phyloP scores from a whole-genome alignment of 495 filamentous ascomycete genomes.

The Paragyromitra xinjiangensis region DNA sequence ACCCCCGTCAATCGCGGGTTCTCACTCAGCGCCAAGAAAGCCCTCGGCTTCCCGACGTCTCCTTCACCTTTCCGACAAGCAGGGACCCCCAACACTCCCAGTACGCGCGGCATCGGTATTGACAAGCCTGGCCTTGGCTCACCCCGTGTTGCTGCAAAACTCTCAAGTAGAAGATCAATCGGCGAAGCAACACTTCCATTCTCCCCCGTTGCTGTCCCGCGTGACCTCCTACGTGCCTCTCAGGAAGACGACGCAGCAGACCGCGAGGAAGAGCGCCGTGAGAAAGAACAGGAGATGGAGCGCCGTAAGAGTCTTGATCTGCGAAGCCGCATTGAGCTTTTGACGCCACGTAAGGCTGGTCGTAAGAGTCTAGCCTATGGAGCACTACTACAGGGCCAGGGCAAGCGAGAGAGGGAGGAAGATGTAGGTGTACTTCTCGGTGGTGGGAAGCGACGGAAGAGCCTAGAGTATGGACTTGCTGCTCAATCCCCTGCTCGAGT shows the following conservation, averaged over 20 bases:
- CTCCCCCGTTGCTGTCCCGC: constrained; percentile 62
- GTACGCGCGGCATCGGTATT: constrained; percentile 70
- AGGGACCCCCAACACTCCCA: constrained; percentile 16
- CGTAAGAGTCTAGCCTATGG: constrained; percentile 56
- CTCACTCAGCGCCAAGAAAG: constrained; percentile 51
- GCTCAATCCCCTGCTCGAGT: constrained; percentile 1
- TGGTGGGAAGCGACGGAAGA: constrained; percentile 53
- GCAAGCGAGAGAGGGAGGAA: constrained; percentile 48
- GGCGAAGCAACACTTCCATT: constrained; percentile 72
- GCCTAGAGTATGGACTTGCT: constrained; percentile 28
- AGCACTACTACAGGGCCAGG: constrained; percentile 54
- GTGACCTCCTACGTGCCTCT: constrained; percentile 71
- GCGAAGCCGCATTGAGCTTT: constrained; percentile 49
- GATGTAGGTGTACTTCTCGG: constrained; percentile 22
- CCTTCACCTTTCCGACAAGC: constrained; percentile 46
- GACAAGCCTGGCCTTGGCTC: constrained; percentile 81
- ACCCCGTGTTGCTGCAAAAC: constrained; percentile 74
- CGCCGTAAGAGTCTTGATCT: constrained; percentile 56
- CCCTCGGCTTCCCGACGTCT: constrained; percentile 47
- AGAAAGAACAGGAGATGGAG: constrained; percentile 66
- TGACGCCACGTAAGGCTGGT: constrained; percentile 51
- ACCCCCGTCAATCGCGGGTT: constrained; percentile 35
- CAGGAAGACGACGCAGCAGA: constrained; percentile 73
- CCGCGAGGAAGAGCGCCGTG: constrained; percentile 73
- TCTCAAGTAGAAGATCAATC: constrained; percentile 77